Evolutionary conservation across 2,329 filamentous ascomycete species (phyloP), one percentile per base, ranked within the genome.

Genomic region (Cryphonectria naterciae): DNA sequence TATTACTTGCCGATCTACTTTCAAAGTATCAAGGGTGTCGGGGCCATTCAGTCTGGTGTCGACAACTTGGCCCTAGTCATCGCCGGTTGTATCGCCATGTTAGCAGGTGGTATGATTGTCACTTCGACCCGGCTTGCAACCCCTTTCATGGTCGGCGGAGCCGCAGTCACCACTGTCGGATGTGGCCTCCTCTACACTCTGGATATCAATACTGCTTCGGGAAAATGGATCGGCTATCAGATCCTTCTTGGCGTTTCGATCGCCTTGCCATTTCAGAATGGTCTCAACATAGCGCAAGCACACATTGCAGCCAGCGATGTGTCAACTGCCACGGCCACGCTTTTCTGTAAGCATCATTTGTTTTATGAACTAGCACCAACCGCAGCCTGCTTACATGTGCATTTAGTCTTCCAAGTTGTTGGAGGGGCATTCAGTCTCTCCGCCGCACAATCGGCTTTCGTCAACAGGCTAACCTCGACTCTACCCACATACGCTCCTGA

Each of bases 191-290:
- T 83, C 28, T 80, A 80, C 60, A 77, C 76, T 6, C 74, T 82
- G 2, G 73, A 77, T 11, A 66, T 75, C 1, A 62, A 73, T 43
- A 78, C 80, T 7, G 52, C 75, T 6, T 74, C 75, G 0, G 78
- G 74, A 2, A 74, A 76, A 17, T 85, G 82, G 82, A 81, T 85
- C 32, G 83, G 83, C 2, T 74, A 60, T 54, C 73, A 74, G 66
- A 41, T 74, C 28, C n/a, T 74, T 4, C 60, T 69, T 4, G 71
- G 73, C 5, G 32, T 71, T 6, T 56, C 49, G 41, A 58, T 32
- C 35, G 61, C 61, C 17, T 4, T 56, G 4, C 22, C 61, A 7
- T n/a, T 43, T 2, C 67, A 69, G 32, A 41, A 58, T 2, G 61
- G 49, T 1, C 19, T 69, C 17, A 65, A 25, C 28, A 43, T 43